A percentile compares a stretch with the other conserved stretches of the same genome.
These are phyloP conservation scores for Licmophora abbreviata DNA, from an alignment of 108 stramenopile genomes.

Conservation along the genomic window DNA sequence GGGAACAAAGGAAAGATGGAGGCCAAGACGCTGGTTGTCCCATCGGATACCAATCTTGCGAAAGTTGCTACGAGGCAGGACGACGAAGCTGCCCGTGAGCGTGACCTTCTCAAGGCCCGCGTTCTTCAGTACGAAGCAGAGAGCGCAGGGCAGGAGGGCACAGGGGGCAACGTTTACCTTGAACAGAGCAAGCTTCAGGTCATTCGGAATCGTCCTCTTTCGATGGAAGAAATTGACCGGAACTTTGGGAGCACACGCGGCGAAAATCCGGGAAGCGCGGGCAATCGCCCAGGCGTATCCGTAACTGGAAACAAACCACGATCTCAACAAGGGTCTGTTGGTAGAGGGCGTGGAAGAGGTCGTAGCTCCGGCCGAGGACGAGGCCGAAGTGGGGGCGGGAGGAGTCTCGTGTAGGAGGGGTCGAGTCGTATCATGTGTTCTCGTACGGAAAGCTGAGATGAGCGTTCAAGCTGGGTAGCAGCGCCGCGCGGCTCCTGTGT, in stretches of 20 bases:
- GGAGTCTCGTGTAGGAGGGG: background rate
- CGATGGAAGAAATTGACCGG: conserved; percentile 69
- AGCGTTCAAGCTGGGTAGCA: too few relatives aligned
- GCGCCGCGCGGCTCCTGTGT: too few relatives aligned
- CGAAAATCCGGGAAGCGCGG: conserved; percentile 18
- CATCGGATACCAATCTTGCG: conserved; percentile 73
- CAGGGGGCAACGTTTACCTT: conserved; percentile 80
- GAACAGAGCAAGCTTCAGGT: conserved; percentile 74
- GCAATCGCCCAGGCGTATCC: conserved; percentile 11
- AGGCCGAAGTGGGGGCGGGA: conserved; percentile 18
- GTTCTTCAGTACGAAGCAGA: conserved; percentile 84
- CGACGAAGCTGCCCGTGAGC: conserved; percentile 77
- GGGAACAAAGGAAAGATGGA: conserved; percentile 90
- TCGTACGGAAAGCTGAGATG: too few relatives aligned
- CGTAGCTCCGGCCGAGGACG: conserved; percentile 9
- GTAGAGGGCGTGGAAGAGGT: conserved; percentile 19
- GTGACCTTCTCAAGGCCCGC: conserved; percentile 73
- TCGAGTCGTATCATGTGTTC: background rate
- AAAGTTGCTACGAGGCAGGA: conserved; percentile 70
- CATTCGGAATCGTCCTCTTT: conserved; percentile 74
- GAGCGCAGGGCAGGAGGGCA: conserved; percentile 43
- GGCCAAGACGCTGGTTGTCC: conserved; percentile 76
- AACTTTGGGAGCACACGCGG: conserved; percentile 72
- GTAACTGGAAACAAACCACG: background rate
- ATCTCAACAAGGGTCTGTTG: conserved; percentile 19